A percentile compares a stretch with the other conserved stretches of the same genome.
Evolutionary conservation across 2,329 filamentous ascomycete genomes (phyloP).

Genomic region (Knufia petricola): DNA sequence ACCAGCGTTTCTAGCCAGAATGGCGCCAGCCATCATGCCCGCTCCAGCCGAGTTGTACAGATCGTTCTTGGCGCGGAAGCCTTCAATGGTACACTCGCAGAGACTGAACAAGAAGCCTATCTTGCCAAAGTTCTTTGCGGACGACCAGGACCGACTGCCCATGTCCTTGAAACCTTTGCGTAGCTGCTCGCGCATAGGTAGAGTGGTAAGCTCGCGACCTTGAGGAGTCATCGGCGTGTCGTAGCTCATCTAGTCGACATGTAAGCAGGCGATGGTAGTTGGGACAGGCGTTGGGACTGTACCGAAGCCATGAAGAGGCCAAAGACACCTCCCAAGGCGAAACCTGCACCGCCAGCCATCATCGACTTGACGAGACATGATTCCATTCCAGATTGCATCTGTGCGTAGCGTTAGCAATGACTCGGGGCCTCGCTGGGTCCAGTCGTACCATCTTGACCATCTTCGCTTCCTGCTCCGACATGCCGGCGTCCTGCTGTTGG

Average conservation of each 20-base stretch:
- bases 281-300: constrained; percentile 29
- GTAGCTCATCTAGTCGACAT: constrained; percentile 72
- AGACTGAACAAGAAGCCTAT: constrained; percentile 86
- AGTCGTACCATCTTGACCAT: constrained; percentile 38
- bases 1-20: constrained; percentile 75
- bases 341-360: constrained; percentile 87
- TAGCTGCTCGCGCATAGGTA: constrained; percentile 78
- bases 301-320: constrained; percentile 95
- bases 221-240: constrained; percentile 70
- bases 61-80: constrained; percentile 83
- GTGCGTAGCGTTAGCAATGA: constrained; percentile 8
- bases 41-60: constrained; percentile 76
- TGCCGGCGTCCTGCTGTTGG: constrained; percentile 24
- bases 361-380: constrained; percentile 81
- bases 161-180: constrained; percentile 86
- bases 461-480: constrained; percentile 39
- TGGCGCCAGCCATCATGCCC: constrained; percentile 83
- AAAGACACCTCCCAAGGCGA: constrained; percentile 85
- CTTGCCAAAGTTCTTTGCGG: constrained; percentile 89
- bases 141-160: constrained; percentile 71
- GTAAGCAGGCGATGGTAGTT: neutral
- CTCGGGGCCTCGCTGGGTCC: neutral
- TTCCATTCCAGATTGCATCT: constrained; percentile 83
- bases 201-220: constrained; percentile 46
- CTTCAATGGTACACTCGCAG: constrained; percentile 93